These are phyloP conservation scores for Populus hybrid DNA, from an alignment of 441 rosid species.

Conservation along the genomic window DNA sequence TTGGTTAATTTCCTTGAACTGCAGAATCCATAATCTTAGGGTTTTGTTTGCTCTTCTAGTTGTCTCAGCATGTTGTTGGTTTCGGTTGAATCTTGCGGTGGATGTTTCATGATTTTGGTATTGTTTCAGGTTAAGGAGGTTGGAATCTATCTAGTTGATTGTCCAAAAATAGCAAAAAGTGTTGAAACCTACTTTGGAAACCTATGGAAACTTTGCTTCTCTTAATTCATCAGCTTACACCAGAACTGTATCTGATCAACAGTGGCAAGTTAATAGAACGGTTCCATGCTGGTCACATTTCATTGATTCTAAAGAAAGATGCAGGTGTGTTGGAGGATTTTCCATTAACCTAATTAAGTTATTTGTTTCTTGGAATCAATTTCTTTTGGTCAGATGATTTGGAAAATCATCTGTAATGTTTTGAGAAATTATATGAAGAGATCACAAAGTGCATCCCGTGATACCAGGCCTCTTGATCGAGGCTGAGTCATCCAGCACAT, in stretches of 20 bases:
- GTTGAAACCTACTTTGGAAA: conserved; percentile 59
- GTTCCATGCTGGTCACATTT: conserved; percentile 98
- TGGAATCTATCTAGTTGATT: conserved; percentile 71
- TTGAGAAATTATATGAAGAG: neutral
- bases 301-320: conserved; percentile 42
- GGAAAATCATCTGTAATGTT: neutral
- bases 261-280: conserved; percentile 68
- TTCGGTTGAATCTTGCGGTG: neutral
- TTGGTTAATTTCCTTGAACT: neutral
- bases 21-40: neutral
- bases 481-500: too few species aligned
- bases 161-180: conserved; percentile 50
- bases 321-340: conserved; percentile 39
- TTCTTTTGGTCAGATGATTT: neutral
- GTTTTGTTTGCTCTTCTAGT: neutral
- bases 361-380: neutral
- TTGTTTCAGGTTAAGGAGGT: conserved; percentile 74
- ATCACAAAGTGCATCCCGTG: too few species aligned
- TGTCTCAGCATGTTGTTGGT: neutral
- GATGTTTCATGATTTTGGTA: conserved; percentile 5
- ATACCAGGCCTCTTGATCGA: too few species aligned
- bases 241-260: conserved; percentile 50
- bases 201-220: conserved; percentile 67
- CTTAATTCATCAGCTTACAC: conserved; percentile 56
- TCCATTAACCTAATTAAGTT: neutral